Conservation (phyloP, 148 eudicot species). For the Silene uniflora region DNA sequence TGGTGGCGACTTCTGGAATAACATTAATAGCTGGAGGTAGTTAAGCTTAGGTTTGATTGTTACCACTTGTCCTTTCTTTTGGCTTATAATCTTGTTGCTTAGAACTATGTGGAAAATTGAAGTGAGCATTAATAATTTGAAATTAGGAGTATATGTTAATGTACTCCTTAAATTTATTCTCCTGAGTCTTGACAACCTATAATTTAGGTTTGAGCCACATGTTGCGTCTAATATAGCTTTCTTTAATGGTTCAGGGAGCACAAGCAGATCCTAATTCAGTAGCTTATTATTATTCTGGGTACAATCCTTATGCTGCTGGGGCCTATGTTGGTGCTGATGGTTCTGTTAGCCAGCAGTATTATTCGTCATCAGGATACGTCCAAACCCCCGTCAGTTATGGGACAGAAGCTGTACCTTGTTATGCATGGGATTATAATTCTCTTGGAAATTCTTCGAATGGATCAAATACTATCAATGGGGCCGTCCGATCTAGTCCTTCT, state of each 20-base stretch:
- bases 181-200: too few species aligned
- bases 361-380: constrained; percentile 43
- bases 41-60: too few species aligned
- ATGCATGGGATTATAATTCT: constrained; percentile 53
- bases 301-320: constrained; percentile 55
- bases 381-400: constrained; percentile 51
- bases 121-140: too few species aligned
- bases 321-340: constrained; percentile 52
- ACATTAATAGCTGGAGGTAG: too few species aligned
- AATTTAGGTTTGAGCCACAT: too few species aligned
- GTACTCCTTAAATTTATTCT: too few species aligned
- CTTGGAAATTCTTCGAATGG: constrained; percentile 28
- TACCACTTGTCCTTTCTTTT: too few species aligned
- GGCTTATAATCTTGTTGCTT: too few species aligned
- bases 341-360: constrained; percentile 42
- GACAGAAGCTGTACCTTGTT: constrained; percentile 52
- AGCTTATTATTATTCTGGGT: constrained; percentile 59
- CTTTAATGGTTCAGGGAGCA: constrained; percentile 37
- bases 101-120: too few species aligned
- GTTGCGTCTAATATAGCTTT: constrained; percentile 16
- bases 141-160: too few species aligned
- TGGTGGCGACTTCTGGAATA: too few species aligned
- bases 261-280: constrained; percentile 53
- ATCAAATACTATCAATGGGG: constrained; percentile 18
- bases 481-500: constrained; percentile 16